Evolutionary conservation across 2,329 filamentous ascomycete genomes (phyloP), one percentile per base, ranked within the genome.

Genomic region (Penicillium glabrum): DNA sequence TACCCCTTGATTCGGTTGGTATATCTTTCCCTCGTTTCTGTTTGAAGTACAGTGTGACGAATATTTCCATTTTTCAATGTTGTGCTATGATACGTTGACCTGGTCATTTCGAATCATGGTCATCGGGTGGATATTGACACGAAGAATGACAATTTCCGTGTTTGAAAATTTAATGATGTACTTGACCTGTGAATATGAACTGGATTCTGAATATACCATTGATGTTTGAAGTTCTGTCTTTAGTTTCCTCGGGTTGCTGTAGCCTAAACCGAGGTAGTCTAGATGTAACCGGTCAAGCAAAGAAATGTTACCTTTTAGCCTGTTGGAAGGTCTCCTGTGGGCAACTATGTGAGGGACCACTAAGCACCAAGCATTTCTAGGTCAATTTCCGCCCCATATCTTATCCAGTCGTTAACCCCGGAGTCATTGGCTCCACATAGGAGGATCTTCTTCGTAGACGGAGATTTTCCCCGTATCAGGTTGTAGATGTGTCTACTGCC

Each of bases 381-480:
- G 11, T 35, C 46, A 41, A 41, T 48, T 48, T 26, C 39, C 23
- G n/a, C 23, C 29, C n/a, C 24, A 33, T 45, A 27, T 43, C 6
- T 21, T 23, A 19, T 26, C 27, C 23, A 48, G 39, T 55, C 39
- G 46, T 52, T 61, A 57, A 39, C 16, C 16, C 21, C 33, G 27
- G 27, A 29, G 49, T 54, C 46, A 57, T 53, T 58, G 27, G 51
- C 45, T 46, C 29, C 51, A 13, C 39, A 37, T 52, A 46, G 51
- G 53, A 37, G 54, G 54, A 50, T 27, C 43, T 56, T 33, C 24
- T 39, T 16, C 26, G 6, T 31, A 33, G 31, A 14, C 21, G 16
- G 33, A 61, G 51, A 55, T 61, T 63, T 64, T 62, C 62, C 62
- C 61, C 62, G 60, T 65, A 65, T 65, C 61, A 60, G 54, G 55